A percentile compares a stretch with the other conserved stretches of the same genome.
These are phyloP conservation scores for Filobasidium wieringae DNA, from an alignment of 768 basidiomycete species.

Conservation along the genomic window DNA sequence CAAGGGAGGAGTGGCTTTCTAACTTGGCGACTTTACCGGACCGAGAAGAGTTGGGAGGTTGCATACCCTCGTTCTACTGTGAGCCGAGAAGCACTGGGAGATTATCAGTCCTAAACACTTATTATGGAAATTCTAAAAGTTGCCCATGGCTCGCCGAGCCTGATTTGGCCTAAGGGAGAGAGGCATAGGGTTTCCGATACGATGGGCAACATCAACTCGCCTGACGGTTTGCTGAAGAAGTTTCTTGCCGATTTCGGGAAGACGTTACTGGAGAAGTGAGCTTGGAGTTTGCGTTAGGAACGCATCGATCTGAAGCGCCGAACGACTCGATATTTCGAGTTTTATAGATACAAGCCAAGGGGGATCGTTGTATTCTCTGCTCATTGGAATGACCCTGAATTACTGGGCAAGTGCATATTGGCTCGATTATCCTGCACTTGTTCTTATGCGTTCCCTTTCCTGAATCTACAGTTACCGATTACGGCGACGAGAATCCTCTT, in stretches of 20 bases:
- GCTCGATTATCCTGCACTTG: neutral
- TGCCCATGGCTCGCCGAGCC: neutral
- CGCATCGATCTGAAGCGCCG: neutral
- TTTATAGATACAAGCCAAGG: slow-evolving; percentile 62
- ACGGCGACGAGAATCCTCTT: slow-evolving; percentile 62
- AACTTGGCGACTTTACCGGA: neutral
- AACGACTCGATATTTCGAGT: neutral
- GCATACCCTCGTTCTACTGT: slow-evolving; percentile 8
- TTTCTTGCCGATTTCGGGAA: slow-evolving; percentile 3
- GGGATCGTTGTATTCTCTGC: slow-evolving; percentile 74
- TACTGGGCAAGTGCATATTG: slow-evolving; percentile 52
- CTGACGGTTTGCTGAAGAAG: neutral
- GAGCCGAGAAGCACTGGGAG: neutral
- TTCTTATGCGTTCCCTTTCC: neutral
- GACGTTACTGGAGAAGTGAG: slow-evolving; percentile 1
- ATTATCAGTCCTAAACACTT: neutral
- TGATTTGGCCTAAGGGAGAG: neutral
- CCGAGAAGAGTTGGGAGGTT: neutral
- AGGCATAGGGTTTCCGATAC: neutral
- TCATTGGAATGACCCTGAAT: slow-evolving; percentile 58
- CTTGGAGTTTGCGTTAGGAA: neutral
- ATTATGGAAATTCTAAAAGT: neutral
- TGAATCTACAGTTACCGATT: slow-evolving; percentile 53
- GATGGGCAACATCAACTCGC: slow-evolving; percentile 8
- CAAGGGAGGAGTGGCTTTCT: neutral